These are phyloP conservation scores for Deinandra increscens DNA, from an alignment of 129 eudicot species.

Conservation along the genomic window DNA sequence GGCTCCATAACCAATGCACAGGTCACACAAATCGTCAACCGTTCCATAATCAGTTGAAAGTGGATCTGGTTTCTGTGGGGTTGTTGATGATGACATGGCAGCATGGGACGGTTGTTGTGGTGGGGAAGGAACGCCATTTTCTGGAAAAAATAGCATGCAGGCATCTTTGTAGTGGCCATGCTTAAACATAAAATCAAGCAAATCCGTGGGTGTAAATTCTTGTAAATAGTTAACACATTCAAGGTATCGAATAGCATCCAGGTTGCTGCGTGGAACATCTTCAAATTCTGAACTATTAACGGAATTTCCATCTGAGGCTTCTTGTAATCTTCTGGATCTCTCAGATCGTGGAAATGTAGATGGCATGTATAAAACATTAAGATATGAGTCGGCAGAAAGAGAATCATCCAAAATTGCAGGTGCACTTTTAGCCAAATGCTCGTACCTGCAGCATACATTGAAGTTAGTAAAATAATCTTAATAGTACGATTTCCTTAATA, in stretches of 20 bases:
- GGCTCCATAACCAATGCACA: slow-evolving; percentile 87
- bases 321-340: slow-evolving; percentile 71
- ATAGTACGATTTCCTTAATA: not conserved
- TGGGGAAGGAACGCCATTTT: slow-evolving; percentile 65
- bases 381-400: slow-evolving; percentile 99
- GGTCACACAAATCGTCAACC: slow-evolving; percentile 81
- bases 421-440: slow-evolving; percentile 96
- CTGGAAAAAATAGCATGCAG: slow-evolving; percentile 84
- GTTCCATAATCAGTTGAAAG: slow-evolving; percentile 90
- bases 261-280: slow-evolving; percentile 91
- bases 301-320: slow-evolving; percentile 52
- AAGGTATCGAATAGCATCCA: slow-evolving; percentile 74
- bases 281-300: slow-evolving; percentile 44
- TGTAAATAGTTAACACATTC: slow-evolving; percentile 88
- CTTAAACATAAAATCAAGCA: slow-evolving; percentile 85
- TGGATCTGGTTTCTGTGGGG: slow-evolving; percentile 87
- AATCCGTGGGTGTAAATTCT: slow-evolving; percentile 77
- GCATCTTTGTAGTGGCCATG: slow-evolving; percentile 92
- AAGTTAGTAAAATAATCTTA: slow-evolving; percentile 9
- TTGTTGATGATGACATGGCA: slow-evolving; percentile 66
- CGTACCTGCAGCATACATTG: slow-evolving; percentile 57
- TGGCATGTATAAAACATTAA: slow-evolving; percentile 93
- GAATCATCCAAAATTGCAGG: slow-evolving; percentile 97
- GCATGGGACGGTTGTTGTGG: slow-evolving; percentile 61
- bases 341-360: slow-evolving; percentile 95